These are phyloP conservation scores for Phalaenopsis hybrid DNA, from an alignment of 116 monocot species.

Conservation along the genomic window DNA sequence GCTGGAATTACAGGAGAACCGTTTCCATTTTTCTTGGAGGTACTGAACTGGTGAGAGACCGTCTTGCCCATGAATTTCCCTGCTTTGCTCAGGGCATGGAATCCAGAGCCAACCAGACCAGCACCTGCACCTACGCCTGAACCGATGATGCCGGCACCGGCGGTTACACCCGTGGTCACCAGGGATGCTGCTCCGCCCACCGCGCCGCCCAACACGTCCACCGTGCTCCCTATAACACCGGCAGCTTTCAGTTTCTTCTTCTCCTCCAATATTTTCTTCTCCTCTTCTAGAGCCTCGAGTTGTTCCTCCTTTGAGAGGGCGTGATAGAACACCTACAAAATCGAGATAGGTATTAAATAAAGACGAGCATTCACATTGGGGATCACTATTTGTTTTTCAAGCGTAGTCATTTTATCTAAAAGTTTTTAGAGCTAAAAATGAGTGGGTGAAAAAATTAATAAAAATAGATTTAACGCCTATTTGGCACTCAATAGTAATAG, in stretches of 20 bases:
- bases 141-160: conserved; percentile 38
- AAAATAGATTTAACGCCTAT: too few species aligned
- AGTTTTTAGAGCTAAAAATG: too few species aligned
- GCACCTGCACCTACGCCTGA: conserved; percentile 50
- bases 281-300: conserved; percentile 51
- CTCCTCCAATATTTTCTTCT: conserved; percentile 61
- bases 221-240: conserved; percentile 70
- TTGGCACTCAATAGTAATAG: too few species aligned
- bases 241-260: conserved; percentile 68
- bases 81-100: conserved; percentile 57
- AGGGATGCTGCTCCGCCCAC: conserved; percentile 51
- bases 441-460: too few species aligned
- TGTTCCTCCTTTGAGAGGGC: conserved; percentile 75
- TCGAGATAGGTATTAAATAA: not conserved
- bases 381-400: not conserved
- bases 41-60: conserved; percentile 47
- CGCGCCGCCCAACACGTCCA: conserved; percentile 75
- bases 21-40: conserved; percentile 36
- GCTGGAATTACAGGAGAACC: conserved; percentile 2
- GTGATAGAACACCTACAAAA: conserved; percentile 63
- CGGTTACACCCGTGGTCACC: conserved; percentile 10
- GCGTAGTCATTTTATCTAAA: not conserved
- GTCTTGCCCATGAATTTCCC: conserved; percentile 74
- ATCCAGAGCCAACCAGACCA: conserved; percentile 24
- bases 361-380: not conserved